These are phyloP conservation scores for Populus hybrid DNA, from an alignment of 441 rosid species.

Conservation along the genomic window DNA sequence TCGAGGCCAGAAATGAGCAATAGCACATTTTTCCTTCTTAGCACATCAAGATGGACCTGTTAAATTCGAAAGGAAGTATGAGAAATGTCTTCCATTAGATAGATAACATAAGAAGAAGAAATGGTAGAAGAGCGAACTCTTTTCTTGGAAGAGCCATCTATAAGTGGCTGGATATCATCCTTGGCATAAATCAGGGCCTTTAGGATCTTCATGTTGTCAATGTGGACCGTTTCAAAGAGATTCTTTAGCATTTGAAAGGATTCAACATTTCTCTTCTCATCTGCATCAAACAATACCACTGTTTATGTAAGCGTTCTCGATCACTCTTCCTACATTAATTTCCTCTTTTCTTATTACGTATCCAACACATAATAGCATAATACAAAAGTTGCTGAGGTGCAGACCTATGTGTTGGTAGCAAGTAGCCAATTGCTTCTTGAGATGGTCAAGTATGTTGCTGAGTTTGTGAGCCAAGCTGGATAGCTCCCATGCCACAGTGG, in stretches of 20 bases:
- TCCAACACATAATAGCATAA: neutral
- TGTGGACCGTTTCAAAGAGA: constrained; percentile 44
- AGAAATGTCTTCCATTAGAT: neutral
- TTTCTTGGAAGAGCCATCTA: constrained; percentile 55
- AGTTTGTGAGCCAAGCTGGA: constrained; percentile 75
- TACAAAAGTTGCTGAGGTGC: neutral
- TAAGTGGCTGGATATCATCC: constrained; percentile 54
- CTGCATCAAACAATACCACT: constrained; percentile 31
- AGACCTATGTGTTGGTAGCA: constrained; percentile 29
- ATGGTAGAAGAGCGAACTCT: constrained; percentile 36
- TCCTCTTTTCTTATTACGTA: neutral
- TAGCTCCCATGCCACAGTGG: constrained; percentile 79
- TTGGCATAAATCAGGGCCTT: constrained; percentile 54
- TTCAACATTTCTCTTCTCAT: constrained; percentile 46
- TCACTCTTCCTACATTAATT: neutral
- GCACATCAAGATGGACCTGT: constrained; percentile 24
- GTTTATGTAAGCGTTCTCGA: neutral
- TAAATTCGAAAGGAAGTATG: neutral
- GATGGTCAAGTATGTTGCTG: constrained; percentile 52
- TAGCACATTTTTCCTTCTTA: constrained; percentile 67
- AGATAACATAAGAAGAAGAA: neutral
- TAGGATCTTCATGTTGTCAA: constrained; percentile 78
- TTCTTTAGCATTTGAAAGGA: constrained; percentile 38
- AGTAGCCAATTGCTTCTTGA: constrained; percentile 43
- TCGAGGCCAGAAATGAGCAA: constrained; percentile 68